Conservation (phyloP, 1,139 yeast genomes). For the Hanseniaspora sp. region DNA sequence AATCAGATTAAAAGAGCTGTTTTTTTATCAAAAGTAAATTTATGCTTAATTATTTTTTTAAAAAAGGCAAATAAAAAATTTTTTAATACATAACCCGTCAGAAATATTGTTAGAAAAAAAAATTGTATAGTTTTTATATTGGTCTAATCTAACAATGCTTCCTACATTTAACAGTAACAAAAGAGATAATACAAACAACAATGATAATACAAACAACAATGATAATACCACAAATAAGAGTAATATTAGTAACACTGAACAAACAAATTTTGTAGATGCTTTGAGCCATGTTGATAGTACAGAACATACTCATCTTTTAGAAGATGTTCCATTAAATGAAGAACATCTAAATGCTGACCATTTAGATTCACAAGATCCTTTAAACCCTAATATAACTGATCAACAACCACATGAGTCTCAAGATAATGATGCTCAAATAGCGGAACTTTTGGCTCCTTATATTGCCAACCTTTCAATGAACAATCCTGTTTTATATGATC, state of each 20-base stretch:
- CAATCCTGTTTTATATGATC: slow-evolving; percentile 5
- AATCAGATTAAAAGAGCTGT: too few species aligned
- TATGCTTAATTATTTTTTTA: too few species aligned
- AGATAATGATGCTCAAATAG: slow-evolving; percentile 9
- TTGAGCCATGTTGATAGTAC: not conserved
- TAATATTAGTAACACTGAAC: not conserved
- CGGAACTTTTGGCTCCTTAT: slow-evolving; percentile 9
- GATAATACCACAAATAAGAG: not conserved
- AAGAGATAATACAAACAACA: not conserved
- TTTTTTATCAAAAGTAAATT: too few species aligned
- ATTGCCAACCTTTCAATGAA: slow-evolving; percentile 9
- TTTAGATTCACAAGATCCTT: not conserved
- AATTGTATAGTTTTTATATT: too few species aligned
- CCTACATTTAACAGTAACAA: not conserved
- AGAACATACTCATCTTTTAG: too few species aligned
- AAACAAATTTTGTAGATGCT: not conserved
- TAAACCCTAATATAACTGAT: not conserved
- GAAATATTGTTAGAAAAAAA: too few species aligned
- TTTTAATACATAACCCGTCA: too few species aligned
- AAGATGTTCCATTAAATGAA: not conserved
- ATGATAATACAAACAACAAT: not conserved
- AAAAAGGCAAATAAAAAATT: too few species aligned
- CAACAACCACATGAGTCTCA: not conserved
- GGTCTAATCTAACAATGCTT: not conserved
- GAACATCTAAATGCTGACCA: not conserved